These are phyloP conservation scores for Yamadazyma siamensis DNA, from an alignment of 1,139 yeast species.

Conservation along the genomic window DNA sequence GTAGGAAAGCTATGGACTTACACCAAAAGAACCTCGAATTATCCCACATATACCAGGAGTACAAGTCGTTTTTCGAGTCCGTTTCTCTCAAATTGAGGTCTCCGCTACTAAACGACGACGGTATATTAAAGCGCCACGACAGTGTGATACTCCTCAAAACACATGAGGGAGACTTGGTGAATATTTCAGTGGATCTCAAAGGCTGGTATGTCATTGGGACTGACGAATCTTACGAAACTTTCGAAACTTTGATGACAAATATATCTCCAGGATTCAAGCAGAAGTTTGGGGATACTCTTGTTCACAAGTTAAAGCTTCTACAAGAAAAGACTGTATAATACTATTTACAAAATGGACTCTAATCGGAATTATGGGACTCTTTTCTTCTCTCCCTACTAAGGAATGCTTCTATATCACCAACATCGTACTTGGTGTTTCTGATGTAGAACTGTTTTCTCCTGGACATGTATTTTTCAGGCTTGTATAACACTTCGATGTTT, in stretches of 20 bases:
- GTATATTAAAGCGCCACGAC: conserved; percentile 5
- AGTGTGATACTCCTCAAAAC: conserved; percentile 10
- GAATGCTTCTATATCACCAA: conserved; percentile 63
- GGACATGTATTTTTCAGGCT: conserved; percentile 64
- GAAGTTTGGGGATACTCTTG: conserved; percentile 28
- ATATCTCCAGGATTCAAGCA: conserved; percentile 29
- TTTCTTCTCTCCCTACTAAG: conserved; percentile 21
- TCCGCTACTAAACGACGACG: conserved; percentile 5
- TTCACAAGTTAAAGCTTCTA: conserved; percentile 16
- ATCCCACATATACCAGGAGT: conserved; percentile 22
- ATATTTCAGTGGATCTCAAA: conserved; percentile 25
- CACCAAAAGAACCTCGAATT: conserved; percentile 22
- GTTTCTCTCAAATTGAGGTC: conserved; percentile 16
- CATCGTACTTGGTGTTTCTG: conserved; percentile 80
- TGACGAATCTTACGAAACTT: conserved; percentile 33
- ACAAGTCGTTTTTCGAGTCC: conserved; percentile 22
- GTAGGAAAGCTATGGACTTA: conserved; percentile 19
- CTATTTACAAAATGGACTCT: not conserved
- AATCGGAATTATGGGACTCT: conserved; percentile 1
- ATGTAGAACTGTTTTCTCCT: conserved; percentile 87
- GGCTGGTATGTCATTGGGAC: conserved; percentile 32
- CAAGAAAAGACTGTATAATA: not conserved
- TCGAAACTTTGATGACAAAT: conserved; percentile 43
- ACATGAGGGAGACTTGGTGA: conserved; percentile 9
- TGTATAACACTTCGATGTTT: conserved; percentile 70